Evolutionary conservation across 371 early-diverging fungal species (phyloP).

Genomic region (Mortierella sp.): DNA sequence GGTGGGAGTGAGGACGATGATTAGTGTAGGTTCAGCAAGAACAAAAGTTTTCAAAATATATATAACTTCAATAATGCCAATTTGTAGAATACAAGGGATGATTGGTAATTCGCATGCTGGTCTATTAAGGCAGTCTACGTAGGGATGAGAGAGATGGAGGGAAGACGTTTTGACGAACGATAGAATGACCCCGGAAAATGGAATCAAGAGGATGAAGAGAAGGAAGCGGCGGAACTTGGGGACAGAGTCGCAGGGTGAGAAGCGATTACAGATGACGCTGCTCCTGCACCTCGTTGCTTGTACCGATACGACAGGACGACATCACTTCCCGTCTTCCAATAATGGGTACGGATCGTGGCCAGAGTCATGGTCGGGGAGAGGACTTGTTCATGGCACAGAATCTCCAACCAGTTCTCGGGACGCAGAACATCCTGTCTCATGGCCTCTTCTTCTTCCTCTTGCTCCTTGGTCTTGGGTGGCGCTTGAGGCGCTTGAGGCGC

Average conservation of each 20-base stretch:
- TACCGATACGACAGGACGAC: constrained; percentile 76
- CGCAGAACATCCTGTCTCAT: constrained; percentile 47
- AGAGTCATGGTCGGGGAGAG: constrained; percentile 84
- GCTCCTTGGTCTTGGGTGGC: constrained; percentile 16
- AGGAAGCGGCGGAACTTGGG: background rate
- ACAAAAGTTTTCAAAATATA: background rate
- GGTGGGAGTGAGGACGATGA: constrained; percentile 1
- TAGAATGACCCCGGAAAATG: background rate
- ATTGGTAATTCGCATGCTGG: background rate
- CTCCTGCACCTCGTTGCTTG: constrained; percentile 26
- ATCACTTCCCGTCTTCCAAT: constrained; percentile 90
- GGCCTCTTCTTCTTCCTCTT: constrained; percentile 33
- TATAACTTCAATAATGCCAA: background rate
- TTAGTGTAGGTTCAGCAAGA: too few relatives aligned
- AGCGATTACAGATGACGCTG: too few relatives aligned
- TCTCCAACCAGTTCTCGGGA: constrained; percentile 78
- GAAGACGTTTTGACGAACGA: background rate
- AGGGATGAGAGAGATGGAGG: background rate
- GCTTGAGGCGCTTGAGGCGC: background rate
- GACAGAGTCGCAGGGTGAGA: background rate
- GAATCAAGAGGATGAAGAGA: constrained; percentile 4
- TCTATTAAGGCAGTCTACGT: constrained; percentile 15
- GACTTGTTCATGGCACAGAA: constrained; percentile 82
- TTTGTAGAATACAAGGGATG: background rate
- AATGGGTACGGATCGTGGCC: constrained; percentile 84